Evolutionary conservation across 371 early-diverging fungal species (phyloP), one percentile per base, ranked within the genome.

Genomic region (Fennellomyces sp.): DNA sequence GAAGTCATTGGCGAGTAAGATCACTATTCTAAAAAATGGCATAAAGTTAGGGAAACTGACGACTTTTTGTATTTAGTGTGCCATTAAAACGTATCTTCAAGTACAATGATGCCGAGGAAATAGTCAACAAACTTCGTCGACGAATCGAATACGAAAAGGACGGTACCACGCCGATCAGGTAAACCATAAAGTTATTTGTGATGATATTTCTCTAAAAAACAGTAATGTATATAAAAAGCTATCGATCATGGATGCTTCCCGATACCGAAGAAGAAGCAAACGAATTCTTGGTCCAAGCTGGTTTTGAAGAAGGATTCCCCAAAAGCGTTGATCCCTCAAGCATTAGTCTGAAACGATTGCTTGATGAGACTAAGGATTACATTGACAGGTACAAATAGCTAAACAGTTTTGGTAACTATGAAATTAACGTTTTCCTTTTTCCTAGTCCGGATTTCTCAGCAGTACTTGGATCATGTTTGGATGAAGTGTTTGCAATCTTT

Each of bases 291-390:
- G 55, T 68, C 6, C 84, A 88, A n/a, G 83, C 86, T 27, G 88
- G 88, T 0, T 73, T 73, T 53, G 39, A 64, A 5, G 65, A 51
- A 12, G 62, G 56, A 23, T 56, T 51, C 26, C 56, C 50, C 5
- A 55, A 64, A 17, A 58, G 39, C 10, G 56, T 56, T 3, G 64
- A 76, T 19, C 74, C 68, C 5, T 45, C 66, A 2, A 72, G 64
- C 21, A 68, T 82, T 33, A 55, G 78, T 25, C 75, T 93, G 33
- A 76, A 81, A 33, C 76, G 62, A 48, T 74, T 93, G 42, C 64
- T 94, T 52, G 88, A 94, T 71, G 94, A 94, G 66, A 90, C 92
- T 0, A 83, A 86, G 27, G 94, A 94, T 61, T 90, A 88, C 57
- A 76, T 93, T 38, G 91, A 93, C 39, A 83, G 89, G 88, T 88